Evolutionary conservation across 352 stramenopile genomes (phyloP), one percentile per base, ranked within the genome.

Genomic region (Phytophthora litchii): DNA sequence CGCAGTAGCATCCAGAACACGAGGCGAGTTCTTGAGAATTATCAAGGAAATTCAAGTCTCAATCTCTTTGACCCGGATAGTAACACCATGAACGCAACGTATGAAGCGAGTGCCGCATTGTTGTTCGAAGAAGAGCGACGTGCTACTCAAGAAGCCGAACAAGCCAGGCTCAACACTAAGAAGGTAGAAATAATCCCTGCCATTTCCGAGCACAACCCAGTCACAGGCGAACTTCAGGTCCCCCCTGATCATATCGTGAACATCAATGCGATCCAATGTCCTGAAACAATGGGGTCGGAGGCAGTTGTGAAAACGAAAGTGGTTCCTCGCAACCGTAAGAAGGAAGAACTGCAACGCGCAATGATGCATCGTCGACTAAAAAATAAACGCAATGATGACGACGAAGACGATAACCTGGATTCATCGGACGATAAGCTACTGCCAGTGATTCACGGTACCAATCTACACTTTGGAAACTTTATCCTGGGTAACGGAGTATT

Each of bases 41-140:
- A 82, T 11, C 75, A 70, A 8, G 71, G 52, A n/a, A 67, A 45
- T 8, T 55, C 63, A 14, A 47, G 51, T 1, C 70, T 21, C 11
- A 54, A 79, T 43, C 17, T 72, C 1, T 42, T 67, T 2, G 74
- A 88, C 10, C 46, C 54, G 0, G 67, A 85, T 10, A 58, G 42
- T 7, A 48, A 64, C 2, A 16, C 52, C 2, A 91, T 91, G 81
- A 64, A 64, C 4, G 65, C 74, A 13, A 83, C 44, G 4, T 91
- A 91, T 32, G 45, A 56, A 1, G 54, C 60, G 3, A 89, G 81
- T 53, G 64, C 60, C 9, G 43, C 49, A 2, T n/a, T 91, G 20
- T 23, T 91, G 7, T 91, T 91, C 44, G 67, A 86, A 36, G 70
- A 71, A 17, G 73, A 83, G 13, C 73, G 79, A 25, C 44, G 29